Evolutionary conservation across 768 basidiomycete species (phyloP).

Genomic region (Pseudohyphozyma bogoriensis): DNA sequence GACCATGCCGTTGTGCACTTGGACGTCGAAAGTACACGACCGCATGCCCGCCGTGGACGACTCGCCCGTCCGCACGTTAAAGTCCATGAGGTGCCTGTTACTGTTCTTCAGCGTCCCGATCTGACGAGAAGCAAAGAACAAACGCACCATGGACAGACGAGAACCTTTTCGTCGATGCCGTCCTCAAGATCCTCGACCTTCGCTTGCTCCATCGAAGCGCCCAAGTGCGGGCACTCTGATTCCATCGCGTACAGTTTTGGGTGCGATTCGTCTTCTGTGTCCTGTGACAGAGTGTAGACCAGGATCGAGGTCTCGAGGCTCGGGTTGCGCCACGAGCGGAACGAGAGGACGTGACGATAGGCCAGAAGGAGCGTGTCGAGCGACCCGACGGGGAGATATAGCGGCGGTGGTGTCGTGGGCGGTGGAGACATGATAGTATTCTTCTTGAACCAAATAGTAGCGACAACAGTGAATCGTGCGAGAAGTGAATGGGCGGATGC

Average conservation of each 20-base stretch:
- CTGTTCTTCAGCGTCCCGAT: too few relatives aligned
- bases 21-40: constrained; percentile 58
- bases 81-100: constrained; percentile 53
- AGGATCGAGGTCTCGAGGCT: background rate
- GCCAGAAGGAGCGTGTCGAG: constrained; percentile 3
- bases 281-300: constrained; percentile 3
- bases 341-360: constrained; percentile 15
- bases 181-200: background rate
- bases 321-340: background rate
- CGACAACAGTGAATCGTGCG: too few relatives aligned
- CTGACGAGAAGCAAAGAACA: too few relatives aligned
- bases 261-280: background rate
- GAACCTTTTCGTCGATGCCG: background rate
- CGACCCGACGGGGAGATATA: background rate
- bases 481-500: too few relatives aligned
- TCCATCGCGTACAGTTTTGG: constrained; percentile 9
- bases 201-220: background rate
- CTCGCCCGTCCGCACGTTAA: constrained; percentile 59
- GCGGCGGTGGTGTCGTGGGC: too few relatives aligned
- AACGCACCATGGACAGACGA: constrained; percentile 23
- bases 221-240: constrained; percentile 23
- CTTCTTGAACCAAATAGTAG: too few relatives aligned
- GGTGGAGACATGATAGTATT: too few relatives aligned
- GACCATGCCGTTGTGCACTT: constrained; percentile 44
- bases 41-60: constrained; percentile 58